Percentiles rank a stretch among this genome's conserved stretches.
phyloP scores from a whole-genome alignment of 768 basidiomycete genomes.

The Hirschioporus abietinus region DNA sequence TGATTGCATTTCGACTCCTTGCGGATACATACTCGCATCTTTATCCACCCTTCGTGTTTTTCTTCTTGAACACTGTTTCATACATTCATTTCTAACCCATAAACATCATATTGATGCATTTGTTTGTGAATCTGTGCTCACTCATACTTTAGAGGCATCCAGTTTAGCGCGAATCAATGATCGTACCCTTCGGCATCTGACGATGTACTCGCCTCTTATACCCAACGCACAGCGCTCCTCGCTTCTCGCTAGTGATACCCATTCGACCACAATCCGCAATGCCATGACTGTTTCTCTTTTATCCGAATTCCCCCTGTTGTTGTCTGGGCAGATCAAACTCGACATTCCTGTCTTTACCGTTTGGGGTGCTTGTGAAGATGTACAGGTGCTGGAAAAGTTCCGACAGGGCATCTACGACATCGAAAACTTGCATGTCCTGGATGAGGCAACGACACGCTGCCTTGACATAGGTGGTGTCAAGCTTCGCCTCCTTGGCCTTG shows the following conservation, averaged over 20 bases:
- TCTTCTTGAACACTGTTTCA: not conserved
- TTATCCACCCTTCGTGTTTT: not conserved
- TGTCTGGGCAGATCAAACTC: slow-evolving; percentile 87
- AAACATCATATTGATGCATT: not conserved
- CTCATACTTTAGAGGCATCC: slow-evolving; percentile 48
- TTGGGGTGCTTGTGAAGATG: slow-evolving; percentile 97
- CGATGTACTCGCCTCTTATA: slow-evolving; percentile 94
- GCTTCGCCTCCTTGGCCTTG: slow-evolving; percentile 90
- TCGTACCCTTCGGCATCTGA: slow-evolving; percentile 91
- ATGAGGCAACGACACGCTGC: slow-evolving; percentile 92
- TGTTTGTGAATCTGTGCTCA: not conserved
- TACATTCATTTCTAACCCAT: slow-evolving; percentile 5
- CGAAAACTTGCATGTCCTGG: slow-evolving; percentile 86
- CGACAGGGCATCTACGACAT: slow-evolving; percentile 76
- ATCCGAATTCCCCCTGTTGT: slow-evolving; percentile 90
- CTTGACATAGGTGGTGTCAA: slow-evolving; percentile 92
- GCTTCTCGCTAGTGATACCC: slow-evolving; percentile 68
- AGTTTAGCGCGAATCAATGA: slow-evolving; percentile 91
- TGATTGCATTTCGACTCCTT: not conserved
- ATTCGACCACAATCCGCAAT: slow-evolving; percentile 61
- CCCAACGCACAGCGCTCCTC: slow-evolving; percentile 75
- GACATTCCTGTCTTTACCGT: slow-evolving; percentile 93
- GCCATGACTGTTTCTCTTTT: slow-evolving; percentile 74
- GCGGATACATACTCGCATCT: not conserved
- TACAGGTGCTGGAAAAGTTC: slow-evolving; percentile 88